Base-by-base conservation (phyloP, 805 yeast genomes). In the Candida tallmaniae region DNA sequence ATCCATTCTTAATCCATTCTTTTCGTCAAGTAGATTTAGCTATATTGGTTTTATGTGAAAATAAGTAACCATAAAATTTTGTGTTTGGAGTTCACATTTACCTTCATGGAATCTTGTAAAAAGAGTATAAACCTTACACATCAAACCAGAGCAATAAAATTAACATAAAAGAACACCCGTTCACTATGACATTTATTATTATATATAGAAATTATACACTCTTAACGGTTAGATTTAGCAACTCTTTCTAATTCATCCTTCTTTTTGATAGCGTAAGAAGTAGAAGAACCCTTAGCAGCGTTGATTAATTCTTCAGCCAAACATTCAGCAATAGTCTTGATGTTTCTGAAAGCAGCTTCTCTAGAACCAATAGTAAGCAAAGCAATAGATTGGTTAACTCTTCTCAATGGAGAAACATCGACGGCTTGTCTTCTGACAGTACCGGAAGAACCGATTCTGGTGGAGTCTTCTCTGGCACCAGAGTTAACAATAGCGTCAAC, bases 201-300 rank as follows among this genome's bases (percentile, higher is more conserved):
- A 31, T 31, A 34, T 29, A 34, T 29, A 35, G 39, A 39, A 38
- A 39, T 34, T 31, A 39, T 42, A 42, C 46, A 42, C 42, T 49
- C 56, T 83, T 93, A 93, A 88, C 99, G 98, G 96, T 93, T 93
- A 72, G 98, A 90, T 79, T 93, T 93, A 71, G 99, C 99, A 74
- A 93, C 99, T 85, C 99, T 95, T 83, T 93, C 99, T 73, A 93
- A 85, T 83, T 93, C 99, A 74, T 93, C 99, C 95, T 93, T 93
- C 98, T 93, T 93, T 94, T 93, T 93, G 80, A 93, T 94, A 62
- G 98, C 98, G 73, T 89, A 94, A 66, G 98, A 93, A 73, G 97
- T 94, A 56, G 99, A 89, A 63, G 98, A 93, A 76, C 97, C 97
- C 83, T 93, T 93, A 67, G 95, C 98, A 64, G 99, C 99, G 81